Base-by-base conservation (phyloP, 371 early-diverging fungal genomes). In the Choanephora cucurbitarum region DNA sequence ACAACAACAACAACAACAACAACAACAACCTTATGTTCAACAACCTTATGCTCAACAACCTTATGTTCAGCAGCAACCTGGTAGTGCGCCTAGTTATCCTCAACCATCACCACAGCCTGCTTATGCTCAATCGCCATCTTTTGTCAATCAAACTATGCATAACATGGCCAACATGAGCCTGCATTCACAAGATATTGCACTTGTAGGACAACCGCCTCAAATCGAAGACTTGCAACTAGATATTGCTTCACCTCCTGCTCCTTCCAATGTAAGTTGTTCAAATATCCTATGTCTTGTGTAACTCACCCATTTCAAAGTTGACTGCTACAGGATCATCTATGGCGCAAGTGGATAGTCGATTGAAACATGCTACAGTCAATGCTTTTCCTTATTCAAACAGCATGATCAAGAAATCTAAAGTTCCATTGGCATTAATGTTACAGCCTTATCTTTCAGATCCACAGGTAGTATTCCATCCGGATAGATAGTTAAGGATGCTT, bases 391-490 rank as follows among this genome's bases (percentile, higher is more conserved):
- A 75, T 52, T 82, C 84, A 3, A 79, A 80, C 31, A 62, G 74
- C 14, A 60, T 91, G 19, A 62, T 89, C 48, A 77, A 77, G 60
- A 91, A 90, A 58, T 79, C 86, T 9, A 87, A 81, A 58, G 46
- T 92, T n/a, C 93, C 93, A 15, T 80, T 93, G 22, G 90, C 89
- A 0, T 57, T 93, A 18, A 55, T 91, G 23, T 64, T 92, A 13
- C 84, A 89, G 22, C 91, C 92, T 17, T 90, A 84, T 58, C 73
- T 80, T 28, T 7, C 13, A 70, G 72, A 23, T 43, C 72, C 75
- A 18, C 76, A 84, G 53, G 80, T 81, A 57, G 43, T 37, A 10
- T 37, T 19, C 7, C 10, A 51, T 18, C 58, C 23, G 24, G 15
- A 45, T 24, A 18, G 17, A 15, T 22, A 14, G n/a, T 33, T 22